phyloP scores from a whole-genome alignment of 768 basidiomycete genomes.

The Glaciozyma antarctica region DNA sequence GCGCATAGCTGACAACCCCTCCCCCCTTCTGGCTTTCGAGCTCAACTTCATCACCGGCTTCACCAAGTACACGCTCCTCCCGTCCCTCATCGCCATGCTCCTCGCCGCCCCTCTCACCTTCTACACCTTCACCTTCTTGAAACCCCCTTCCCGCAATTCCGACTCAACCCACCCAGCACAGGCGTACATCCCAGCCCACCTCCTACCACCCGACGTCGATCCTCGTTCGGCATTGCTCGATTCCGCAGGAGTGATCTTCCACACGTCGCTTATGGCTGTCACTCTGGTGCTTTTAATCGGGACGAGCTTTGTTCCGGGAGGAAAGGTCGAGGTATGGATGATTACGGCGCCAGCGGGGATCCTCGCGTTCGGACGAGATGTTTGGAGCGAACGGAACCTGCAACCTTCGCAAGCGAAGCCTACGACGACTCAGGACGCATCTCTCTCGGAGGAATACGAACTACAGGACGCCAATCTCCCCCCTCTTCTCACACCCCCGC shows the following conservation, averaged over 20 bases:
- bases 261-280: conserved; percentile 54
- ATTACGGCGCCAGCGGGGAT: conserved; percentile 73
- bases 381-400: conserved; percentile 26
- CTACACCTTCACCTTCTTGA: conserved; percentile 37
- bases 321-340: conserved; percentile 61
- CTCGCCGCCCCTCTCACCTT: conserved; percentile 49
- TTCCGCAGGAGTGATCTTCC: conserved; percentile 62
- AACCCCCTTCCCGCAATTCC: conserved; percentile 43
- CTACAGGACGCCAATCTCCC: conserved; percentile 3
- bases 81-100: conserved; percentile 60
- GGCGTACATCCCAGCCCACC: conserved; percentile 25
- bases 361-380: conserved; percentile 61
- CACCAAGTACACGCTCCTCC: conserved; percentile 48
- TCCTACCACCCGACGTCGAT: conserved; percentile 38
- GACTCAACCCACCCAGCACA: conserved; percentile 2
- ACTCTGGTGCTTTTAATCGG: conserved; percentile 67
- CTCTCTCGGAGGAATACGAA: conserved; percentile 6
- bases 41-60: conserved; percentile 34
- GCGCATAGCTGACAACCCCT: not conserved
- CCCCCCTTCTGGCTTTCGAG: conserved; percentile 25
- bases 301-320: conserved; percentile 48
- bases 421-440: not conserved
- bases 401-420: too few relatives aligned
- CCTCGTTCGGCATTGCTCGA: conserved; percentile 61
- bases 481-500: not conserved